A percentile compares a stretch with the other conserved stretches of the same genome.
phyloP scores from a whole-genome alignment of 352 stramenopile species.

The Phytophthora sp. region DNA sequence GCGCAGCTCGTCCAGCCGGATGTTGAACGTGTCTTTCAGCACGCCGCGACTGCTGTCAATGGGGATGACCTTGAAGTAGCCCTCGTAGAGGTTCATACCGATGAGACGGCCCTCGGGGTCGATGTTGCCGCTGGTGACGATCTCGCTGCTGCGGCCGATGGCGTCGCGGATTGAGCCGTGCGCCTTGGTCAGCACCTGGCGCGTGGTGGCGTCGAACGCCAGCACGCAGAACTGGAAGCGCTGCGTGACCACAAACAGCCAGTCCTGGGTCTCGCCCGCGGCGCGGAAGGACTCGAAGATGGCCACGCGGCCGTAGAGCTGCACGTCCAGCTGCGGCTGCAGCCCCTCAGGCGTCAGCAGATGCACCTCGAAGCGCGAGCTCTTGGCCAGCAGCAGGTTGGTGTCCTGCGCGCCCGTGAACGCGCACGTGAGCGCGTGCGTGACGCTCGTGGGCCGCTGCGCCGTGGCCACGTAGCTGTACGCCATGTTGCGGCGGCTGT shows the following conservation, averaged over 20 bases:
- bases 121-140: conserved; percentile 90
- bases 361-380: conserved; percentile 90
- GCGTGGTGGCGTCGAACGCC: conserved; percentile 71
- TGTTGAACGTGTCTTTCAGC: conserved; percentile 91
- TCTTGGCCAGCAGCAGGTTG: conserved; percentile 92
- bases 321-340: conserved; percentile 84
- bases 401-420: conserved; percentile 89
- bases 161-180: conserved; percentile 88
- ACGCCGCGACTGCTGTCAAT: conserved; percentile 84
- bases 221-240: conserved; percentile 92
- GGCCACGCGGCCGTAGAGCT: conserved; percentile 87
- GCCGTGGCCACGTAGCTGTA: conserved; percentile 95
- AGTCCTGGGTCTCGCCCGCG: conserved; percentile 76
- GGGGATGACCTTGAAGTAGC: conserved; percentile 91
- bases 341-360: conserved; percentile 88
- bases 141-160: conserved; percentile 89
- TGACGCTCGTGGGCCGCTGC: conserved; percentile 93
- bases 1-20: conserved; percentile 92
- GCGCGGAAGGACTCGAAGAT: conserved; percentile 89
- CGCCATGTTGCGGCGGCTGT: conserved; percentile 42
- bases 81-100: conserved; percentile 93
- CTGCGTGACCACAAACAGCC: conserved; percentile 90
- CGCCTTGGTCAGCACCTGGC: conserved; percentile 84
- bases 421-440: conserved; percentile 89
- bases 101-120: conserved; percentile 87